A percentile compares a stretch with the other conserved stretches of the same genome.
phyloP scores from a whole-genome alignment of 768 basidiomycete species.

The Candolleomyces eurysporus region DNA sequence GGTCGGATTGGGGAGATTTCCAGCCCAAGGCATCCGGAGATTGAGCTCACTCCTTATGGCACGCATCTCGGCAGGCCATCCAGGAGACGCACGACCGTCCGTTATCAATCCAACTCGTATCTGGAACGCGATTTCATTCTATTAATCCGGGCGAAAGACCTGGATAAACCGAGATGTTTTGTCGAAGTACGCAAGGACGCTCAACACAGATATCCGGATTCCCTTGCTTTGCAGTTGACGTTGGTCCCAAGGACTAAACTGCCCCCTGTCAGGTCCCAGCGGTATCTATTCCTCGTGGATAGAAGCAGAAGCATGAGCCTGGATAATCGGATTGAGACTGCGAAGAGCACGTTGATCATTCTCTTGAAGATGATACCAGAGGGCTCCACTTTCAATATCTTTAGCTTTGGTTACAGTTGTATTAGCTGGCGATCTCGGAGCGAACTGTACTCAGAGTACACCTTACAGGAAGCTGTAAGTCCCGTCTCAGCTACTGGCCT shows the following conservation, averaged over 20 bases:
- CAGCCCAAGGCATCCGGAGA: constrained; percentile 44
- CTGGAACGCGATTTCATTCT: constrained; percentile 52
- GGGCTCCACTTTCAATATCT: constrained; percentile 53
- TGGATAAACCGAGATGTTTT: constrained; percentile 57
- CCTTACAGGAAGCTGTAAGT: constrained; percentile 39
- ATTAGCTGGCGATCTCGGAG: constrained; percentile 36
- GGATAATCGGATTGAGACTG: constrained; percentile 38
- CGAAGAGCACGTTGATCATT: constrained; percentile 44
- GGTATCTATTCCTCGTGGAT: constrained; percentile 63
- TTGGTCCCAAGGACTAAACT: constrained; percentile 53
- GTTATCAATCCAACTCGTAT: constrained; percentile 38
- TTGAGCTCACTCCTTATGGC: constrained; percentile 31
- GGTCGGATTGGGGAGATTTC: constrained; percentile 37
- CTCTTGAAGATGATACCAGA: constrained; percentile 49
- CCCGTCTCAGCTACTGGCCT: background rate
- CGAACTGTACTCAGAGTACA: constrained; percentile 26
- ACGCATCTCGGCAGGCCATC: constrained; percentile 34
- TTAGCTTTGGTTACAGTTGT: constrained; percentile 43
- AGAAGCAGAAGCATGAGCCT: constrained; percentile 52
- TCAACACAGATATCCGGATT: constrained; percentile 16
- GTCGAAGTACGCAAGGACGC: constrained; percentile 39
- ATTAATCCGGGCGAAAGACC: constrained; percentile 42
- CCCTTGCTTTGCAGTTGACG: constrained; percentile 51
- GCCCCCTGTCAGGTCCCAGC: constrained; percentile 41
- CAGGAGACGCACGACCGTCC: constrained; percentile 37